Evolutionary conservation across 73 alveolate genomes (phyloP), one percentile per base, ranked within the genome.

Genomic region (Chromera velia): DNA sequence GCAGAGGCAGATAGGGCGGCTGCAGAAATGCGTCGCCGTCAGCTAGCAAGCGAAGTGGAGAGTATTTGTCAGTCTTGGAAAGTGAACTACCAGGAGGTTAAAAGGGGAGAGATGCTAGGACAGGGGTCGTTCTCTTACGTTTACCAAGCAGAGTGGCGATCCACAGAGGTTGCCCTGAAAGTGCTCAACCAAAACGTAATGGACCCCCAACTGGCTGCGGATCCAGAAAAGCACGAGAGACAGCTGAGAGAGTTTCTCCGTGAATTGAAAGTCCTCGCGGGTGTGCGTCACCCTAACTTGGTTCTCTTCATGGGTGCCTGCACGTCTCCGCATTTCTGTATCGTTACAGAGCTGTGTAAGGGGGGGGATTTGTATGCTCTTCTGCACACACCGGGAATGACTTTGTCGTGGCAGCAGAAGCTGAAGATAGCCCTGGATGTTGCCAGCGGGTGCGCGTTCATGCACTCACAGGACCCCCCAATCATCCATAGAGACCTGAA

Each of bases 271-370:
- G 13, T 40, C 55, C 4, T 40, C 22, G 22, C 22, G 55, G 22
- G 55, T 7, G 4, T 40, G 55, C 55, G 55, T 4, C 55, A 40
- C 13, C 55, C 55, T 13, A 40, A 40, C 55, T 13, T 40, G 55
- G 55, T 40, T 4, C 55, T 40, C 22, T 40, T 40, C 55, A 40
- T 40, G 55, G 55, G 55, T 13, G 13, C 13, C 22, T 4, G 4
- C 55, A 40, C 55, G 22, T 7, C 4, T 4, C 55, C 55, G 55
- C 55, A 4, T 13, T 13, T 40, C 22, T 40, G 55, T 40, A 13
- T 94, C 30, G 90, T 94, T 29, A 87, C 94, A 0, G 98, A 94
- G 81, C 85, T 76, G 73, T 89, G 95, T 34, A 83, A 89, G 71
- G 90, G 96, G 6, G 97, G 97, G 28, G 89, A 93, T 49, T 72